Percentiles rank a stretch among this genome's conserved stretches.
Evolutionary conservation across 345 rosid species (phyloP).

Genomic region (Hypericum androsaemum): DNA sequence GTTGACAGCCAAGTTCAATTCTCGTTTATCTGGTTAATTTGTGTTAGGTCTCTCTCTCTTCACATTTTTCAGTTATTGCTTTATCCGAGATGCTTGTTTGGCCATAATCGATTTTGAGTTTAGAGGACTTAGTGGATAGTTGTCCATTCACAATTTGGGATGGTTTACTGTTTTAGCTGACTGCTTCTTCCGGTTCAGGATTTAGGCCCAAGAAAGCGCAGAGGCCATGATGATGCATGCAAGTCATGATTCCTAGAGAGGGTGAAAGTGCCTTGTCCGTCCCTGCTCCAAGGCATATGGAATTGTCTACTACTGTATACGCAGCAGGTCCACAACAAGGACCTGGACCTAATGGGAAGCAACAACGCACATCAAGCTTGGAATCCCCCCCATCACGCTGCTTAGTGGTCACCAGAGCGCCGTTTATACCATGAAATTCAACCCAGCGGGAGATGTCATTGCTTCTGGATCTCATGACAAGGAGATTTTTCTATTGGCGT

Average conservation of each 20-base stretch:
- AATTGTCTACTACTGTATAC: conserved; percentile 62
- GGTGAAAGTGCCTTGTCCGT: conserved; percentile 50
- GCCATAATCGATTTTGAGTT: too few species aligned
- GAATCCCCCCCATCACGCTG: conserved; percentile 91
- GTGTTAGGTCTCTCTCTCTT: too few species aligned
- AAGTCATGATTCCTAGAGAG: conserved; percentile 8
- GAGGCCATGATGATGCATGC: too few species aligned
- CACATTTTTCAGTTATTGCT: too few species aligned
- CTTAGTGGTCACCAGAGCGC: conserved; percentile 82
- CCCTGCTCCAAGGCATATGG: conserved; percentile 81
- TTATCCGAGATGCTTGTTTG: too few species aligned
- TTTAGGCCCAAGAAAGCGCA: too few species aligned
- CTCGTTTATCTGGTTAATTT: too few species aligned
- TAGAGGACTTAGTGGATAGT: too few species aligned
- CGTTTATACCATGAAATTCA: conserved; percentile 81
- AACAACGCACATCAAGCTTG: conserved; percentile 65
- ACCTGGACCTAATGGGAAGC: conserved; percentile 48
- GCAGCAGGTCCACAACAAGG: conserved; percentile 38
- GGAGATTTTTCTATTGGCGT: conserved; percentile 84
- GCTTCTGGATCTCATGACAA: conserved; percentile 96
- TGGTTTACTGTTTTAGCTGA: too few species aligned
- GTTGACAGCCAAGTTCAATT: too few species aligned
- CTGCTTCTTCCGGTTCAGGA: too few species aligned
- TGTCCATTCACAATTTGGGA: too few species aligned
- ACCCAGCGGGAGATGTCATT: conserved; percentile 69